Base-by-base conservation (phyloP, 1,139 yeast genomes). In the Blastobotrys serpentis region DNA sequence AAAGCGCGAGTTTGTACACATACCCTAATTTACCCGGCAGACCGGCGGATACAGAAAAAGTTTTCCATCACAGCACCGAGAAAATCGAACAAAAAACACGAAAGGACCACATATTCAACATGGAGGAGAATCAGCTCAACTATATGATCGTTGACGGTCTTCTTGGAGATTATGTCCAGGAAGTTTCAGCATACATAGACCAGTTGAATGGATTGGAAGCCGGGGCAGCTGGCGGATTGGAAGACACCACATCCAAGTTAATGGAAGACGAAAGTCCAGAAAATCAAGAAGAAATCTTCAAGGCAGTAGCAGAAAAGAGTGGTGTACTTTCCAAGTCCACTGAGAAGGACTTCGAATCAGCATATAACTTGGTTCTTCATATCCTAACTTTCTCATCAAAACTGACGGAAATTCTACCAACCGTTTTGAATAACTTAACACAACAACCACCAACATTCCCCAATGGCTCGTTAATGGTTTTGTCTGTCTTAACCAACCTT, bases 271-370 rank as follows among this genome's bases (percentile, higher is more conserved):
- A 59, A 17, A 56, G 57, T 21, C 47, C 47, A 25, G 60, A 55
- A 21, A 52, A 51, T 33, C 60, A 61, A 46, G 70, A 66, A 50
- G 57, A 62, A 51, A 56, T 64, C 16, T 64, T 69, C 53, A 51
- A 56, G 41, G 58, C 64, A 30, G 57, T 71, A 43, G 66, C 70
- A 30, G 67, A 63, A 50, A 57, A 59, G 48, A 60, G 65, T 25
- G 55, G 51, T 19, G 59, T 63, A 19, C 61, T 71, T 23, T 52
- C 63, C 45, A 54, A 57, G 49, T 67, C 70, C 13, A 64, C 69
- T 11, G 72, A 67, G 46, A 57, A 60, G 51, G 75, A 72, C 44
- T 69, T 70, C 50, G 77, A 73, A 59, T 56, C 73, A 7, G 68
- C 69, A 16, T 70, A 67, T 59, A 72, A 71, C 58, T 60, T 72